Base-by-base conservation (phyloP, 2,329 filamentous ascomycete genomes). In the Trichoderma endophyticum region DNA sequence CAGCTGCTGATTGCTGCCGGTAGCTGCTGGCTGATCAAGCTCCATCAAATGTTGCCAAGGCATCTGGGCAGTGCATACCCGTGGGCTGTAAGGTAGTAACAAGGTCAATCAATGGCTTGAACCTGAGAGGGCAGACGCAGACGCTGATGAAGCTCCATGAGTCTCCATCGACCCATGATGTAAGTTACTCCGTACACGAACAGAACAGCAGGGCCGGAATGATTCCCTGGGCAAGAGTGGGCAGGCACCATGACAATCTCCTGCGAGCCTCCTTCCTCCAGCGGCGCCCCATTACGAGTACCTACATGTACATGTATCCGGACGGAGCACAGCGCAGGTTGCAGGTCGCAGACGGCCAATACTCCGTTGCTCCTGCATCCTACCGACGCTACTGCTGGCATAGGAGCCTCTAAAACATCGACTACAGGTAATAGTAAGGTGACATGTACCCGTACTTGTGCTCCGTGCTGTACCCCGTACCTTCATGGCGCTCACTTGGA, bases 191-290 rank as follows among this genome's bases (percentile, higher is more conserved):
- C 56, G 57, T 62, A 62, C 51, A 28, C n/a, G 21, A 24, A 54
- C 48, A 24, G 21, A 57, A 28, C 48, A 56, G 51, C 48, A 67
- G 51, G 64, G 24, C 30, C 59, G 32, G 59, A 26, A 62, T 26
- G 34, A 62, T 62, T 62, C 59, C 59, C 59, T 62, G 59, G 59
- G 59, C 28, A 21, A 43, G 60, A 54, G 66, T 51, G 43, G 66
- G 66, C 57, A 28, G 66, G 28, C 28, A 59, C 26, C 39, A 36
- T 61, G 66, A 36, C 56, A 61, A 51, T 62, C 57, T 62, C 39
- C 57, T 70, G 66, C 66, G 60, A 51, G 66, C 28, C 66, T 62
- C 66, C 66, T 70, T 60, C 65, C 65, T 68, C 24, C 65, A 28
- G 36, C 66, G 28, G 57, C 57, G 56, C 66, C 36, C 39, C 39